Base-by-base conservation (phyloP, 2,329 filamentous ascomycete species). In the Colletotrichum sp. region DNA sequence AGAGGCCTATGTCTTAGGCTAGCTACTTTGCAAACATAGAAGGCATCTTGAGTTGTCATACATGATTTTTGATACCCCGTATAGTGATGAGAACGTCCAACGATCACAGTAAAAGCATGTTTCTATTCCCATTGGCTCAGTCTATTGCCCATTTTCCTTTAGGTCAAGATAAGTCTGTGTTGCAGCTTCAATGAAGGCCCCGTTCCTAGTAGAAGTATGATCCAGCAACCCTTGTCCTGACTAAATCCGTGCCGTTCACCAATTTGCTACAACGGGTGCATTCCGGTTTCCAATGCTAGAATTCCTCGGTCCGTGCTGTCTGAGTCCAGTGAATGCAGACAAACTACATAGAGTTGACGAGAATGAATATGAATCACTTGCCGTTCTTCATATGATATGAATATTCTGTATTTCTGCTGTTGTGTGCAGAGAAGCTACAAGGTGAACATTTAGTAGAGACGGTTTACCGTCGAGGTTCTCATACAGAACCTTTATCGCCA, bases 161-260 rank as follows among this genome's bases (percentile, higher is more conserved):
- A 12, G 22, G 10, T n/a, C 2, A 13, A 48, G 6, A 48, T 13
- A 12, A 48, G 8, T 48, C 18, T 10, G n/a, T 4, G 9, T 22
- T 12, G 43, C n/a, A n/a, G 43, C 39, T 22, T 48, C 9, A 48
- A 48, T 12, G 12, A 13, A 22, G 10, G 12, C 10, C 13, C 10
- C 6, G n/a, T 22, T 22, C 43, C 43, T 22, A 13, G 43, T 52
- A 6, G n/a, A 52, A 52, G n/a, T 25, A 22, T 3, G 5, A 13
- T 1, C 12, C n/a, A 12, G 4, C 1, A 8, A 52, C 6, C n/a
- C 10, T 48, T 22, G 6, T 22, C 6, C 22, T 22, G 43, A 22
- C 43, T 22, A 5, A 25, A 52, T 7, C 1, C 18, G 0, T n/a
- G 0, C 1, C 3, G 16, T n/a, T 22, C n/a, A 52, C 4, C 1